Conservation (phyloP, 352 stramenopile genomes). For the Phytophthora sp. region DNA sequence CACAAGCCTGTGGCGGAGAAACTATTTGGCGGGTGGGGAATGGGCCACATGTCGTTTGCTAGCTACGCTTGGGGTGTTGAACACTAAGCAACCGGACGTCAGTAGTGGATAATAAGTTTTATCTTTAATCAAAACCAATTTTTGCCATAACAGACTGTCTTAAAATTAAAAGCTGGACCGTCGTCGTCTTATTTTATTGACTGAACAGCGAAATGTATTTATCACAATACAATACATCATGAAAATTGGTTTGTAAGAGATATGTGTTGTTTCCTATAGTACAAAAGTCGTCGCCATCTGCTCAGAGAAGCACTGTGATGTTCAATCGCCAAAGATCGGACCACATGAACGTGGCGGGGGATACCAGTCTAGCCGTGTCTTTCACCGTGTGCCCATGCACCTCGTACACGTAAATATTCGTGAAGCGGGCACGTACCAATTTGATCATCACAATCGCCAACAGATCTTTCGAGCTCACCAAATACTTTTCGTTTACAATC, state of each 20-base stretch:
- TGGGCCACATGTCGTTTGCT: constrained; percentile 52
- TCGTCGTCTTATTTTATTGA: too few species aligned
- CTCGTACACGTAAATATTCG: constrained; percentile 43
- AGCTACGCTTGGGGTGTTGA: constrained; percentile 41
- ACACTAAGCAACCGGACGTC: too few species aligned
- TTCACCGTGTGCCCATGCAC: constrained; percentile 40
- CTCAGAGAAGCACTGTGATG: constrained; percentile 33
- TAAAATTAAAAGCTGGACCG: too few species aligned
- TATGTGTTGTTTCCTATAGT: too few species aligned
- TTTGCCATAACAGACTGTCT: too few species aligned
- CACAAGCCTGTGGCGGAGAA: constrained; percentile 41
- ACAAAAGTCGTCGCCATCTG: not conserved
- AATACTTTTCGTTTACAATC: constrained; percentile 44
- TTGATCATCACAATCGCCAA: constrained; percentile 41
- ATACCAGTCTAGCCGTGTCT: constrained; percentile 39
- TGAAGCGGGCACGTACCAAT: constrained; percentile 22
- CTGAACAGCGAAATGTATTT: too few species aligned
- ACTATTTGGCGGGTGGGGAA: constrained; percentile 46
- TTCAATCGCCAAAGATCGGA: constrained; percentile 35
- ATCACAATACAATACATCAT: too few species aligned
- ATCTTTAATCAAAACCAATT: too few species aligned
- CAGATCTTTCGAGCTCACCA: constrained; percentile 42
- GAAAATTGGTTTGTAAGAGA: too few species aligned
- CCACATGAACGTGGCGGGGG: constrained; percentile 36
- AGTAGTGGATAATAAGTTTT: too few species aligned